phyloP scores from a whole-genome alignment of 2,329 filamentous ascomycete genomes.

The Fusarium lateritium region DNA sequence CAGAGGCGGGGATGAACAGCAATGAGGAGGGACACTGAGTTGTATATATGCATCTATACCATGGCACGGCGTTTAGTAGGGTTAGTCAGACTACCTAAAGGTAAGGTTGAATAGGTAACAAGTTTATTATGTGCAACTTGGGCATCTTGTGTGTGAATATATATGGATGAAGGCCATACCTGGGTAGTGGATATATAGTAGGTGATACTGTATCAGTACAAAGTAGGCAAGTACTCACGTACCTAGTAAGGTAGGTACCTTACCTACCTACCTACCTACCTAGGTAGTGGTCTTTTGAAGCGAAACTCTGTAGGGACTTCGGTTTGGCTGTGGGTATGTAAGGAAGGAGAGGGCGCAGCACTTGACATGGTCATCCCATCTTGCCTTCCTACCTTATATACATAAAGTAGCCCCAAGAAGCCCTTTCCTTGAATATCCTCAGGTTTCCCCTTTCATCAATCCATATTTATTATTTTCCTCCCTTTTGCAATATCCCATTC shows the following conservation, averaged over 20 bases:
- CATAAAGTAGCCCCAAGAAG: not conserved
- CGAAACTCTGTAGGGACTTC: not conserved
- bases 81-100: conserved; percentile 27
- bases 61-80: conserved; percentile 56
- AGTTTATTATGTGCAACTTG: conserved; percentile 7
- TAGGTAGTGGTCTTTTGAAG: not conserved
- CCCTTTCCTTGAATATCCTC: not conserved
- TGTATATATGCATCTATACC: conserved; percentile 58
- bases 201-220: not conserved
- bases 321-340: not conserved
- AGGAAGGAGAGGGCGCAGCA: not conserved
- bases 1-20: conserved; percentile 27
- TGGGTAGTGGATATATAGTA: not conserved
- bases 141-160: not conserved
- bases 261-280: too few species aligned
- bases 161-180: too few species aligned
- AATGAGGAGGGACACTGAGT: conserved; percentile 40
- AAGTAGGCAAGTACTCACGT: too few species aligned
- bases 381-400: not conserved
- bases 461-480: not conserved
- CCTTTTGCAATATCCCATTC: not conserved
- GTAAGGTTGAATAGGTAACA: conserved; percentile 47
- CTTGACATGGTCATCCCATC: not conserved
- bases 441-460: not conserved
- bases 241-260: not conserved